These are phyloP conservation scores for Aspergillus wentii DNA, from an alignment of 495 filamentous ascomycete genomes.

Conservation along the genomic window DNA sequence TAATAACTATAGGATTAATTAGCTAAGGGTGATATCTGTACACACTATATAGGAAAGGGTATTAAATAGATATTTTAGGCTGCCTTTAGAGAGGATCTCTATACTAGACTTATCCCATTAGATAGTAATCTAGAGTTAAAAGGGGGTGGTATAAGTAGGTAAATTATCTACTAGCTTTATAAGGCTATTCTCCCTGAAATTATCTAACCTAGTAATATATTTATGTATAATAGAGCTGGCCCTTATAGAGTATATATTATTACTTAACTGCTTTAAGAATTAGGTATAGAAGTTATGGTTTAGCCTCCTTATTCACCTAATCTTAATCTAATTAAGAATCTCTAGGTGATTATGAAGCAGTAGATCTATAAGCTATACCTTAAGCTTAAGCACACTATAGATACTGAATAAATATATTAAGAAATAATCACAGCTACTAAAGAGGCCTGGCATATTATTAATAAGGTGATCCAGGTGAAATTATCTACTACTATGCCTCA, in stretches of 20 bases:
- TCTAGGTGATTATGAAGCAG: not conserved
- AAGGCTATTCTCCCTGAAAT: not conserved
- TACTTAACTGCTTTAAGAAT: not conserved
- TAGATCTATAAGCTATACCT: not conserved
- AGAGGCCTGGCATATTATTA: no score
- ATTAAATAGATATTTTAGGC: not conserved
- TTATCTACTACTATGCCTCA: not conserved
- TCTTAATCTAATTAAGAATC: no score
- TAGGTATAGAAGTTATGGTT: no score
- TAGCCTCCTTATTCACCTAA: no score
- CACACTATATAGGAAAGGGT: not conserved
- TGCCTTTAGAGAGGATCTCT: not conserved
- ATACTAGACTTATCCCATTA: not conserved
- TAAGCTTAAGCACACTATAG: not conserved
- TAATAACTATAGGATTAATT: not conserved
- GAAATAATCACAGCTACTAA: not conserved
- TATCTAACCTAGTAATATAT: not conserved
- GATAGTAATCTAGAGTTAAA: not conserved
- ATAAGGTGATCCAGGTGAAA: not conserved
- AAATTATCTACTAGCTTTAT: not conserved
- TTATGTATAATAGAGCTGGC: not conserved
- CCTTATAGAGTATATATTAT: not conserved
- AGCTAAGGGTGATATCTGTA: not conserved
- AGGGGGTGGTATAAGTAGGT: not conserved
- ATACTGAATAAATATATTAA: not conserved